Evolutionary conservation across 163 green algal genomes (phyloP).

Genomic region (Scenedesmus sp.): DNA sequence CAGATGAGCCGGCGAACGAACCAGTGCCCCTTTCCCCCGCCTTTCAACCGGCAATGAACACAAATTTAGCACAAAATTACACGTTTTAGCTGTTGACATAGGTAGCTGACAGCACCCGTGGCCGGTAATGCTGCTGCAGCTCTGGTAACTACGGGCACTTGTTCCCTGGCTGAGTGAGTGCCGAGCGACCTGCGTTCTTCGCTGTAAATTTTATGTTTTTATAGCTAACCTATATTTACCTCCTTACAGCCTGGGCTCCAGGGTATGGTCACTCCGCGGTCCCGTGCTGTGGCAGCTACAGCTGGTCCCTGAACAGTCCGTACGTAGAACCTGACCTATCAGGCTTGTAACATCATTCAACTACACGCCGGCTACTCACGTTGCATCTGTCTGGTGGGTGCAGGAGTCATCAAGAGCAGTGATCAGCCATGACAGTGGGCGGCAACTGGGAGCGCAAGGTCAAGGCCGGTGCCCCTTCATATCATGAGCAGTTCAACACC

Average conservation of each 20-base stretch:
- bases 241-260: too few species aligned
- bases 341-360: neutral
- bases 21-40: too few species aligned
- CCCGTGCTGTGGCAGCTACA: neutral
- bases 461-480: neutral
- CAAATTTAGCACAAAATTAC: too few species aligned
- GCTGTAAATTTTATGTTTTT: too few species aligned
- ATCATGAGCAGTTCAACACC: constrained; percentile 25
- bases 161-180: too few species aligned
- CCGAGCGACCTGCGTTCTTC: neutral
- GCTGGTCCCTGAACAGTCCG: neutral
- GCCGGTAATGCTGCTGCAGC: neutral
- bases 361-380: neutral
- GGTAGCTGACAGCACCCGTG: neutral
- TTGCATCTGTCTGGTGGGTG: neutral
- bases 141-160: neutral
- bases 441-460: constrained; percentile 10
- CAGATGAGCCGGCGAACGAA: neutral
- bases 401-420: neutral
- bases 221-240: too few species aligned
- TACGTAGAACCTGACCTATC: neutral
- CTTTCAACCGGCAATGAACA: too few species aligned
- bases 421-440: neutral
- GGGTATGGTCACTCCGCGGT: neutral
- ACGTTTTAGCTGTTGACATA: too few species aligned